Base-by-base conservation (phyloP, 1,284 basidiomycete species). In the Fistulinella cinereoalba region DNA sequence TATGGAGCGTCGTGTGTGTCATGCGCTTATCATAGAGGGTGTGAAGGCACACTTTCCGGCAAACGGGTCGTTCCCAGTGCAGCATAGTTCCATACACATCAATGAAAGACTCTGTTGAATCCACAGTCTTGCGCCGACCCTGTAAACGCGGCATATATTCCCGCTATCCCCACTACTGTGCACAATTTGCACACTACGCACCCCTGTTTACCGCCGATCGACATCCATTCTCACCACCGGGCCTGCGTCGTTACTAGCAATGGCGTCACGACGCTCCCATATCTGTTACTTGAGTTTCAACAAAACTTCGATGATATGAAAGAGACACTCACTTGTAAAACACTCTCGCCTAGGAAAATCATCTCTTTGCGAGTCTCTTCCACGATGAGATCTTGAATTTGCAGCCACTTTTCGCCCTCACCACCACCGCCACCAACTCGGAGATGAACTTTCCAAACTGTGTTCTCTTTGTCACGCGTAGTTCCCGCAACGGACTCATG, bases 341-440 rank as follows among this genome's bases (percentile, higher is more conserved):
- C 89, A 22, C 90, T 93, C 69, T 99, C 97, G 23, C 95, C 96
- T 29, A 99, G 75, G 66, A 98, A 96, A 52, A 99, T 95, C 92
- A 99, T 95, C 63, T 97, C 94, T 67, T 88, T 90, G 53, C 95
- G 80, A 27, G 93, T 90, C 62, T 97, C 92, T 61, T 96, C 90
- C 8, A 99, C 95, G 48, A 97, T 89, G 49, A 99, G 76, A 72
- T 99, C 97, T 68, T 99, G 95, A 48, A 98, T 89, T 70, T 94
- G 88, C 68, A 91, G 91, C 97, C 97, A 99, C 65, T 89, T 91
- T 67, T 97, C 94, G 43, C 76, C 79, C 47, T 93, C 91, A 24
- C 85, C 88, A 12, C 85, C 86, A 33, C 87, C 88, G 19, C 80
- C 76, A 34, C 77, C 78, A 44, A 80, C 82, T 59, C 94, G 83